phyloP scores from a whole-genome alignment of 1,284 basidiomycete species.

The Ceratobasidium sp. region DNA sequence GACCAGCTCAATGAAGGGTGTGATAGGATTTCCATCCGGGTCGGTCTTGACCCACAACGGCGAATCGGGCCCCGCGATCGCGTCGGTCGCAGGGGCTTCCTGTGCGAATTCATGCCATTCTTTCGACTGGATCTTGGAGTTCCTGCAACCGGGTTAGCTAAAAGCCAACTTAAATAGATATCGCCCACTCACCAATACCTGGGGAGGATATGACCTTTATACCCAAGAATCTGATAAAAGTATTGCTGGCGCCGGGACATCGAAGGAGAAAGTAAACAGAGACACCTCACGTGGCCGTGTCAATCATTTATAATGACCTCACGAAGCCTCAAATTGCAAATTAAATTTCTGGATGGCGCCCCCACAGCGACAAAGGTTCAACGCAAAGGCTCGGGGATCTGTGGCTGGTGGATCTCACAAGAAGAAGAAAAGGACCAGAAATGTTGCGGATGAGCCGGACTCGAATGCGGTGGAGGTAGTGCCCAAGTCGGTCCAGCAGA shows the following conservation, averaged over 20 bases:
- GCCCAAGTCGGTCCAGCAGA: slow-evolving; percentile 66
- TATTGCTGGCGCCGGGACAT: not conserved
- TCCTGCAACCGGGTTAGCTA: not conserved
- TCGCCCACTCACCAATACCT: slow-evolving; percentile 6
- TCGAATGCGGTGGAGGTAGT: slow-evolving; percentile 56
- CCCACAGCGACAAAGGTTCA: slow-evolving; percentile 51
- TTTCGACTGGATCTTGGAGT: not conserved
- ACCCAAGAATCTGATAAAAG: slow-evolving; percentile 26
- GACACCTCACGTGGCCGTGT: not conserved
- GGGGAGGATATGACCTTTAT: slow-evolving; percentile 5
- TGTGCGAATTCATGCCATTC: slow-evolving; percentile 21
- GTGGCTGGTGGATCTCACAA: slow-evolving; percentile 53
- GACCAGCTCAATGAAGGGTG: slow-evolving; percentile 12
- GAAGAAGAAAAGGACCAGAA: slow-evolving; percentile 60
- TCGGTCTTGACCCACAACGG: not conserved
- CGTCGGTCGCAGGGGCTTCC: slow-evolving; percentile 4
- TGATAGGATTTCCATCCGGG: not conserved
- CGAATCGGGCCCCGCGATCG: slow-evolving; percentile 13
- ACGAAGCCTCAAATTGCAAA: slow-evolving; percentile 1
- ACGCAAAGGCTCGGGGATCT: slow-evolving; percentile 69
- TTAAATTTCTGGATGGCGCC: slow-evolving; percentile 37
- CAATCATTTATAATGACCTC: not conserved
- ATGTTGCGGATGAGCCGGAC: slow-evolving; percentile 48
- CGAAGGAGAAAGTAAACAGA: not conserved
- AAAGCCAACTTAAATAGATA: not conserved